Base-by-base conservation (phyloP, 257 asterid species). In the Fraxinus quadrangulata region DNA sequence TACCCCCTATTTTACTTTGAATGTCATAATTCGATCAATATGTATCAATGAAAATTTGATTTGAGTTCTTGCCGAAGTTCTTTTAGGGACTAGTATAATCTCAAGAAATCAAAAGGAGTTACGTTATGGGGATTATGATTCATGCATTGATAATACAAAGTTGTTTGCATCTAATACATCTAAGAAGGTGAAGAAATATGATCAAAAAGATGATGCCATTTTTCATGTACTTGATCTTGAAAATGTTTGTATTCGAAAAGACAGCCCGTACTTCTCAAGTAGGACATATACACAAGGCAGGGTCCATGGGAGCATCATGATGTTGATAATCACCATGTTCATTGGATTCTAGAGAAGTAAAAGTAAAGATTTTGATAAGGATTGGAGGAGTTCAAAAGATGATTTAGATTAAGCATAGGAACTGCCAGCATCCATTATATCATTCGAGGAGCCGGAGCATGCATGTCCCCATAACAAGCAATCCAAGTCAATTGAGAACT, bases 71-170 rank as follows among this genome's bases (percentile, higher is more conserved):
- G 45, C 13, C 13, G 45, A 39, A 39, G 8, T 39, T 39, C 13
- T 39, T 39, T 39, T 39, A 9, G 13, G 45, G 98, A 91, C 82
- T 94, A 97, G 97, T 91, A 1, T 36, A 36, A 36, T 36, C 40
- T 92, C 70, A 97, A 94, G 84, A 94, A 87, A 83, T 88, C 98
- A 28, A 94, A 85, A 82, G 85, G 96, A 72, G 93, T 94, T 79
- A 94, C 93, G 96, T 6, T 91, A 97, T 81, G 96, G 94, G 42
- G 96, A 92, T 78, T 94, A 89, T 83, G 91, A 88, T 42, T 87
- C 87, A 68, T 89, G 93, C 85, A 94, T 94, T 63, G 92, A 87
- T 85, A 87, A 87, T 83, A 90, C 92, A 31, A 85, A 83, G 85
- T 83, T 82, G 30, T 86, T 83, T 34, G 45, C 11, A 8, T 83